Evolutionary conservation across 768 basidiomycete species (phyloP).

Genomic region (Leccinum incarnatum): DNA sequence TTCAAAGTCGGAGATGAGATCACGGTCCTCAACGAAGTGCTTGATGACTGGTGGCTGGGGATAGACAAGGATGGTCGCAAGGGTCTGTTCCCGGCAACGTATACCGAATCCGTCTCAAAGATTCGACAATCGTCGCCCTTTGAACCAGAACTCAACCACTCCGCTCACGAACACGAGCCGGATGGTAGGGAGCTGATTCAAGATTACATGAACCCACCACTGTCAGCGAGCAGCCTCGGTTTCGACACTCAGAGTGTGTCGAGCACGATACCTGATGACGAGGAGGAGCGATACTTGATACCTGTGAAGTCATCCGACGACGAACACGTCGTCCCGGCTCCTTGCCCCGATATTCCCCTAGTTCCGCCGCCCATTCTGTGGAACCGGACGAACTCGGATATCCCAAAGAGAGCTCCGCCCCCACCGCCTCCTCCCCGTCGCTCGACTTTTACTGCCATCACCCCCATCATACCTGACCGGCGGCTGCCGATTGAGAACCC

Average conservation of each 20-base stretch:
- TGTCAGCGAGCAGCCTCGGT: constrained; percentile 19
- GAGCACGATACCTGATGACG: constrained; percentile 42
- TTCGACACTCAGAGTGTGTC: constrained; percentile 41
- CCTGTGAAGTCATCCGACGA: constrained; percentile 28
- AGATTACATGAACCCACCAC: constrained; percentile 22
- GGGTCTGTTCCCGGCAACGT: constrained; percentile 80
- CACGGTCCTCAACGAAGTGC: constrained; percentile 70
- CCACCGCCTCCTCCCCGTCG: constrained; percentile 70
- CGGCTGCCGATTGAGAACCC: constrained; percentile 15
- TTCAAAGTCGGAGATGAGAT: constrained; percentile 77
- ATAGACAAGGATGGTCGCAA: constrained; percentile 58
- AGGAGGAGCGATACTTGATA: constrained; percentile 39
- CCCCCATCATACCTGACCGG: constrained; percentile 52
- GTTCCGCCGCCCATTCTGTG: constrained; percentile 18
- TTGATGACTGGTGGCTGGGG: constrained; percentile 93
- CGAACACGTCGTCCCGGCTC: constrained; percentile 21
- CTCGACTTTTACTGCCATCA: constrained; percentile 26
- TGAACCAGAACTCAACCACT: constrained; percentile 27
- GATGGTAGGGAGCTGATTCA: constrained; percentile 25
- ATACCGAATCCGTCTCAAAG: constrained; percentile 49
- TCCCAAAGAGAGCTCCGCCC: constrained; percentile 45
- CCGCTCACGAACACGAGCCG: constrained; percentile 14
- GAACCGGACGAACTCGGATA: constrained; percentile 26
- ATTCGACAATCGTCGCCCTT: constrained; percentile 29
- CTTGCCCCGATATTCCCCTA: constrained; percentile 12